Evolutionary conservation across 441 rosid genomes (phyloP), one percentile per base, ranked within the genome.

Genomic region (Metrosideros polymorpha): DNA sequence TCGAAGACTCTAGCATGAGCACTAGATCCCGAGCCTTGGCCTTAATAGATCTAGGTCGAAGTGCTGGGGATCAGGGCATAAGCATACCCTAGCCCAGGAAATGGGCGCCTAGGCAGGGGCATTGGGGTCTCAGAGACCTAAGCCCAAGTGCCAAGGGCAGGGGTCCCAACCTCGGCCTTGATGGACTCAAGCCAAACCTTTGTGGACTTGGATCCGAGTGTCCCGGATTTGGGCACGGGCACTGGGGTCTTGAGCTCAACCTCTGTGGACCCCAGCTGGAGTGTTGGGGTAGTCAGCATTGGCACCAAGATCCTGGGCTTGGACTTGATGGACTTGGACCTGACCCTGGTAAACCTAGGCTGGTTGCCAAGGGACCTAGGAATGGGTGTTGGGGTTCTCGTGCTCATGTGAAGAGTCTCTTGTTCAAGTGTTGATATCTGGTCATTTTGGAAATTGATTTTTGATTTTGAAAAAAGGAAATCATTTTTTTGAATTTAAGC

Each of bases 301-400:
- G 15, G 61, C 30, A 56, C 3, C 1, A 0, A 3, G 30, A 7
- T 56, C 29, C 15, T 56, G 4, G 29, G 2, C 61, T 3, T 12
- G 7, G 61, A 27, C 30, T 27, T 10, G 29, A 56, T 56, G 29
- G 61, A 56, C n/a, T 56, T 12, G 3, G 6, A n/a, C 2, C 7
- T 9, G 7, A 50, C 30, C 61, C 3, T 5, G 12, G 15, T 56
- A 7, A 6, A 56, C 7, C 61, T 3, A 5, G 2, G 30, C 61
- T 56, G 17, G 6, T n/a, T 56, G 14, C 0, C 6, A 12, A 56
- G 15, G 15, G 22, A 59, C 12, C 0, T 61, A 2, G 3, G 0
- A 30, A 61, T 0, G 0, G 6, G 24, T 4, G 1, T 29, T 7
- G 0, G 22, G 9, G 15, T 59, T 59, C 19, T 59, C 0, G 1